These are phyloP conservation scores for Mycosphaerella sp. DNA, from an alignment of 2,329 filamentous ascomycete genomes.

Conservation along the genomic window DNA sequence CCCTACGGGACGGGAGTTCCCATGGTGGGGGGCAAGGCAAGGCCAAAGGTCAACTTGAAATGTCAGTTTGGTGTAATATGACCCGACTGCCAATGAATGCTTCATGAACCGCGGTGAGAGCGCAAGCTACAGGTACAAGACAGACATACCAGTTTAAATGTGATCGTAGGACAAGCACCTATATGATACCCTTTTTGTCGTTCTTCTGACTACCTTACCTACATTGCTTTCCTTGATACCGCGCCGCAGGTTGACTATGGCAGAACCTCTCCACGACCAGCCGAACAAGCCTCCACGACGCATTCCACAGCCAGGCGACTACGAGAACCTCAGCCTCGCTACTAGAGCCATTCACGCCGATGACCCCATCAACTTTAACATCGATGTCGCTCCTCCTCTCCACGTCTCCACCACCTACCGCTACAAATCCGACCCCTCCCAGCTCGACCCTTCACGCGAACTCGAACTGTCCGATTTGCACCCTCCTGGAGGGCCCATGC, in stretches of 20 bases:
- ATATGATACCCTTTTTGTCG: slow-evolving; percentile 5
- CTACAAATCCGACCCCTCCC: slow-evolving; percentile 64
- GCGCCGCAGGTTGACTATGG: slow-evolving; percentile 4
- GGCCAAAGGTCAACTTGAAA: neutral
- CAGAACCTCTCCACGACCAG: slow-evolving; percentile 16
- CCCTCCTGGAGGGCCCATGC: slow-evolving; percentile 36
- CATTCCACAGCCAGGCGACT: slow-evolving; percentile 16
- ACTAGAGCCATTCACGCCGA: slow-evolving; percentile 33
- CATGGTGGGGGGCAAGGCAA: neutral
- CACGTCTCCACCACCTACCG: slow-evolving; percentile 90
- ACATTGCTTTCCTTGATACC: neutral
- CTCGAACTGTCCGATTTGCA: slow-evolving; percentile 19
- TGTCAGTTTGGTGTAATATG: neutral
- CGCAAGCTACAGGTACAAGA: neutral
- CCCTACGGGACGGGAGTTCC: neutral
- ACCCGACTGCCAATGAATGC: neutral
- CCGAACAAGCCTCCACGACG: slow-evolving; percentile 17
- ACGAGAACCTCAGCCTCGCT: slow-evolving; percentile 24
- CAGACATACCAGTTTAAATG: neutral
- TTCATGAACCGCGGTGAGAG: neutral
- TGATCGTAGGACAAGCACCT: neutral
- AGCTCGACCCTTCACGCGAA: slow-evolving; percentile 42
- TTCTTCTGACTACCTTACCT: neutral
- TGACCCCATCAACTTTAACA: slow-evolving; percentile 32
- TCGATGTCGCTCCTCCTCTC: slow-evolving; percentile 79